Evolutionary conservation across 192 early-diverging fungal species (phyloP).

Genomic region (Paraglomus brasilianum): DNA sequence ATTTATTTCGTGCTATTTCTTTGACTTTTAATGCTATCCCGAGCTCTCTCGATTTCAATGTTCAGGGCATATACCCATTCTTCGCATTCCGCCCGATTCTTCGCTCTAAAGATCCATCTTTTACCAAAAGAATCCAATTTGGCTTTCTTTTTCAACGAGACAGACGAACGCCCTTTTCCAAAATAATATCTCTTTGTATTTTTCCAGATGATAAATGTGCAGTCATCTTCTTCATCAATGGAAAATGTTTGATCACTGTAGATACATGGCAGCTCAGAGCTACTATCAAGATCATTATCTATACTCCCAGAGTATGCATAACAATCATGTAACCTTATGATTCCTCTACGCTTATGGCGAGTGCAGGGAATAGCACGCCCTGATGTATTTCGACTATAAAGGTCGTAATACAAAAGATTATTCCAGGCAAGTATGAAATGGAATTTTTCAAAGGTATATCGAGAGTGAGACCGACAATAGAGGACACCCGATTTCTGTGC

Average conservation of each 20-base stretch:
- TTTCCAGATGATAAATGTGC: constrained; percentile 44
- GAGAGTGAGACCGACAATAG: constrained; percentile 34
- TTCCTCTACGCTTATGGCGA: constrained; percentile 28
- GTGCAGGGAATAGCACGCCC: constrained; percentile 26
- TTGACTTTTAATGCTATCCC: too few species aligned
- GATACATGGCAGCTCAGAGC: constrained; percentile 30
- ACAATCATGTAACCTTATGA: constrained; percentile 37
- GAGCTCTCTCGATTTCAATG: constrained; percentile 38
- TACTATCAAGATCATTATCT: constrained; percentile 31
- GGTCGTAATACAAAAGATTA: constrained; percentile 34
- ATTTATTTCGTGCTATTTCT: too few species aligned
- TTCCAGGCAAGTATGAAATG: constrained; percentile 38
- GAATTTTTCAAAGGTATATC: constrained; percentile 39
- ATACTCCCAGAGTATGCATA: constrained; percentile 45
- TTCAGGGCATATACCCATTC: constrained; percentile 45
- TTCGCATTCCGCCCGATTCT: constrained; percentile 37
- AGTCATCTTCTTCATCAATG: constrained; percentile 41
- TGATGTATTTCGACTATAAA: constrained; percentile 31
- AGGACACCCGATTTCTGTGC: constrained; percentile 36
- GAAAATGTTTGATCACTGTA: constrained; percentile 38
- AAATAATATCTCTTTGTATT: constrained; percentile 35
- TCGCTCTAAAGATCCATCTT: constrained; percentile 31
- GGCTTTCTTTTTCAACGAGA: neutral
- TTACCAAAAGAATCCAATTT: constrained; percentile 6
- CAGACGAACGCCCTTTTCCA: neutral